These are phyloP conservation scores for Fusarium anguioides DNA, from an alignment of 2,329 filamentous ascomycete genomes.

Conservation along the genomic window DNA sequence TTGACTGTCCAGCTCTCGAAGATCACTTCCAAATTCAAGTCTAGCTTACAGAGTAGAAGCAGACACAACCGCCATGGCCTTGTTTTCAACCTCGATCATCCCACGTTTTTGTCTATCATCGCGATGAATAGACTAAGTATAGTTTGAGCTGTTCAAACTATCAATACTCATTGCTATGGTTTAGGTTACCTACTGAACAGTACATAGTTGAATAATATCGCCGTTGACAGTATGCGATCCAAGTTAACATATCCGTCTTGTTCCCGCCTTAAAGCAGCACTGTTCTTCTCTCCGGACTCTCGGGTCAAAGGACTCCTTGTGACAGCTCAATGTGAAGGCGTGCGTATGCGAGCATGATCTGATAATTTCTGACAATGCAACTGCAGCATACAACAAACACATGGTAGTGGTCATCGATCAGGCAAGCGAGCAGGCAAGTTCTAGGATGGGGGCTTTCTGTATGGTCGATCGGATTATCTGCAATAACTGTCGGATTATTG, in stretches of 20 bases:
- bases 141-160: neutral
- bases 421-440: too few species aligned
- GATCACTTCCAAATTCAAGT: constrained; percentile 29
- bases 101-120: constrained; percentile 5
- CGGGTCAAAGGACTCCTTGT: neutral
- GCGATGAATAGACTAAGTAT: neutral
- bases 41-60: neutral
- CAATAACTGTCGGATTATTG: neutral
- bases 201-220: neutral
- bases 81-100: constrained; percentile 7
- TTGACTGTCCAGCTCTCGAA: constrained; percentile 9
- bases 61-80: neutral
- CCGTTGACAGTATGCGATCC: too few species aligned
- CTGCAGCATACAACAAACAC: neutral
- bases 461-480: neutral
- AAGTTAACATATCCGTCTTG: neutral
- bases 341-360: constrained; percentile 5
- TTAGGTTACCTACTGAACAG: neutral
- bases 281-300: neutral
- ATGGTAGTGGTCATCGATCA: neutral
- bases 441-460: neutral
- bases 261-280: neutral
- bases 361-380: constrained; percentile 6
- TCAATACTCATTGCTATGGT: neutral
- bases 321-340: neutral